A percentile compares a stretch with the other conserved stretches of the same genome.
These are phyloP conservation scores for Diplosphaera chodatii DNA, from an alignment of 139 green algal genomes.

Conservation along the genomic window DNA sequence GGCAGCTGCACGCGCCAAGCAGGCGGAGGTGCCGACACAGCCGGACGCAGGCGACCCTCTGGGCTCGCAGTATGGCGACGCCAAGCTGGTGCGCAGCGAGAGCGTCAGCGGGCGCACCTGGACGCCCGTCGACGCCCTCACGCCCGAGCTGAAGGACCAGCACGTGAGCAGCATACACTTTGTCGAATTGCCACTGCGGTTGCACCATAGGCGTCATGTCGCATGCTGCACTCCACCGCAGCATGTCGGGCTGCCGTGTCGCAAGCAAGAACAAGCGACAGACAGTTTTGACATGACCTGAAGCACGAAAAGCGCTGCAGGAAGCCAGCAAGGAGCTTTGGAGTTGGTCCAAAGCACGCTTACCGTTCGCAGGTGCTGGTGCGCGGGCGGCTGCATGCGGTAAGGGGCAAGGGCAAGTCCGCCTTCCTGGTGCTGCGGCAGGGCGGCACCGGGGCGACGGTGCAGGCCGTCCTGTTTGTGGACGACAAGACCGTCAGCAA, in stretches of 20 bases:
- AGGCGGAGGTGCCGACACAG: slow-evolving; percentile 48
- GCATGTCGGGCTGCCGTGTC: no score
- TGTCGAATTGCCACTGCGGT: background rate
- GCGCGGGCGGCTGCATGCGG: slow-evolving; percentile 75
- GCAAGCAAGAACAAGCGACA: no score
- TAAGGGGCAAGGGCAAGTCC: slow-evolving; percentile 92
- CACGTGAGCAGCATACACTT: slow-evolving; percentile 4
- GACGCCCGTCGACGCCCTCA: slow-evolving; percentile 47
- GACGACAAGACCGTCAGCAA: slow-evolving; percentile 82
- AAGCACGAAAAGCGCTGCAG: no score
- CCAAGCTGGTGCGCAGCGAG: slow-evolving; percentile 72
- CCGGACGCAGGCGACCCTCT: slow-evolving; percentile 82
- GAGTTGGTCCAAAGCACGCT: no score
- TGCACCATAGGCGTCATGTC: background rate
- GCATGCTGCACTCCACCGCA: no score
- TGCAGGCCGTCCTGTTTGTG: slow-evolving; percentile 77
- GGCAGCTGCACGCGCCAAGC: slow-evolving; percentile 54
- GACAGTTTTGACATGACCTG: no score
- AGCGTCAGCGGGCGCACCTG: slow-evolving; percentile 38
- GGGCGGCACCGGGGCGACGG: slow-evolving; percentile 48
- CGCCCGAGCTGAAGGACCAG: slow-evolving; percentile 30
- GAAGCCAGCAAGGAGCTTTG: no score
- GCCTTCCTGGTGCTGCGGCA: slow-evolving; percentile 93
- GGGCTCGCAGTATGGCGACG: slow-evolving; percentile 85
- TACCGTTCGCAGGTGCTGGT: slow-evolving; percentile 55